Evolutionary conservation across 768 basidiomycete species (phyloP).

Genomic region (Tylopilus felleus): DNA sequence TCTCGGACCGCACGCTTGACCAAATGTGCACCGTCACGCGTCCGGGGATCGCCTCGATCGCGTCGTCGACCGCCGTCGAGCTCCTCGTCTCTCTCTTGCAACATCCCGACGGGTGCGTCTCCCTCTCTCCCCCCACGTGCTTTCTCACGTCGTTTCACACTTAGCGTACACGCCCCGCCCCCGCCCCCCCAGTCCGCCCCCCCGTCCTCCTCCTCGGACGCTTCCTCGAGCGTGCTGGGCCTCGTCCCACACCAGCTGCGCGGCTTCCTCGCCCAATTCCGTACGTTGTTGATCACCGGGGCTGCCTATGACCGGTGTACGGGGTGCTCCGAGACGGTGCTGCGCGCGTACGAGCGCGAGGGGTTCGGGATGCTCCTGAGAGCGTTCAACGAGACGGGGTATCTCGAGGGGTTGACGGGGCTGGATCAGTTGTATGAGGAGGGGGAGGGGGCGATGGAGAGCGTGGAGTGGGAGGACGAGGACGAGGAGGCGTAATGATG

Average conservation of each 20-base stretch:
- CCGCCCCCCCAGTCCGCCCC: constrained; percentile 35
- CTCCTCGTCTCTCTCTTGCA: constrained; percentile 85
- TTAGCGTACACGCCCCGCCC: constrained; percentile 56
- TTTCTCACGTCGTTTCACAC: neutral
- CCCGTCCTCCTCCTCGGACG: constrained; percentile 10
- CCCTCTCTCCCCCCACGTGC: neutral
- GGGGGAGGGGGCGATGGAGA: constrained; percentile 66
- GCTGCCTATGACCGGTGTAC: constrained; percentile 86
- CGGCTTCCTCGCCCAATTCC: constrained; percentile 85
- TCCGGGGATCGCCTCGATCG: constrained; percentile 91
- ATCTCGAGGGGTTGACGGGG: constrained; percentile 73
- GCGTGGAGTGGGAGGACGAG: constrained; percentile 75
- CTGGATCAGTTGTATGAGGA: constrained; percentile 74
- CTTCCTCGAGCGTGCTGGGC: constrained; percentile 57
- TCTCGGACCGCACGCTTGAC: constrained; percentile 90
- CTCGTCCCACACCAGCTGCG: constrained; percentile 92
- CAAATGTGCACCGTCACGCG: constrained; percentile 99
- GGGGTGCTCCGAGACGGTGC: constrained; percentile 80
- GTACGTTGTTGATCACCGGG: constrained; percentile 79
- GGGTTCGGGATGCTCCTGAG: constrained; percentile 77
- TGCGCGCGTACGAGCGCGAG: constrained; percentile 75
- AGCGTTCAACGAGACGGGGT: constrained; percentile 81
- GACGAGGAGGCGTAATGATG: constrained; percentile 17
- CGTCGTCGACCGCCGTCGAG: constrained; percentile 89
- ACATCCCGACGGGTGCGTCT: constrained; percentile 74